Base-by-base conservation (phyloP, 768 basidiomycete genomes). In the Atractiella rhizophila region DNA sequence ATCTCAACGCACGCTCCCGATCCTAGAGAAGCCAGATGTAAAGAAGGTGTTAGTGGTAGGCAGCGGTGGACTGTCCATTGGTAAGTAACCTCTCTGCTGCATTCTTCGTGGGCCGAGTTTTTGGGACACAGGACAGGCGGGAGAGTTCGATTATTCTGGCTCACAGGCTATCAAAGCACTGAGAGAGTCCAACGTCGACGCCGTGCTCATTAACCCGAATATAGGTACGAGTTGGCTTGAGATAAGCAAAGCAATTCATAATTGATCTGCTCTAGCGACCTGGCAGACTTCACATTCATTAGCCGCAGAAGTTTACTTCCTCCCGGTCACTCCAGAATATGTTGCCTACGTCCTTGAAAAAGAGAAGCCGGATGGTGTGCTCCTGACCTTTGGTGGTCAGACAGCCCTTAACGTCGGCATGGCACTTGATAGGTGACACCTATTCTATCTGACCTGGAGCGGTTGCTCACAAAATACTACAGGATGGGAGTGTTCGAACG, bases 111-210 rank as follows among this genome's bases (percentile, higher is more conserved):
- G n/a, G n/a, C n/a, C n/a, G n/a, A n/a, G n/a, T n/a, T n/a, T n/a
- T n/a, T n/a, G n/a, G n/a, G n/a, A n/a, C n/a, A n/a, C n/a, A n/a
- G n/a, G n/a, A 23, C 91, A 98, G 60, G 91, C 91, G 4, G 91
- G 91, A 59, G 91, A 98, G 63, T 98, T 98, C 60, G 91, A 98
- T 59, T 98, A 98, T 59, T 94, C 88, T 16, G 91, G 91, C 34
- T 94, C 88, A 5, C 91, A 98, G 61, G 91, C 91, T 9, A 72
- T 98, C 61, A 96, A 98, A 59, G 91, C 91, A 13, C 73, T 98
- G 39, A 72, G 75, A 51, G 91, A 98, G 60, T 82, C 86, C 58
- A 86, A 86, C 39, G 74, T 98, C 38, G 50, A 54, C 36, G 51
- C 50, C 25, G 74, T 98, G 48, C 73, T 98, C 48, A 82, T 98